Evolutionary conservation across 495 filamentous ascomycete species (phyloP).

Genomic region (Hypoxylon rickii): DNA sequence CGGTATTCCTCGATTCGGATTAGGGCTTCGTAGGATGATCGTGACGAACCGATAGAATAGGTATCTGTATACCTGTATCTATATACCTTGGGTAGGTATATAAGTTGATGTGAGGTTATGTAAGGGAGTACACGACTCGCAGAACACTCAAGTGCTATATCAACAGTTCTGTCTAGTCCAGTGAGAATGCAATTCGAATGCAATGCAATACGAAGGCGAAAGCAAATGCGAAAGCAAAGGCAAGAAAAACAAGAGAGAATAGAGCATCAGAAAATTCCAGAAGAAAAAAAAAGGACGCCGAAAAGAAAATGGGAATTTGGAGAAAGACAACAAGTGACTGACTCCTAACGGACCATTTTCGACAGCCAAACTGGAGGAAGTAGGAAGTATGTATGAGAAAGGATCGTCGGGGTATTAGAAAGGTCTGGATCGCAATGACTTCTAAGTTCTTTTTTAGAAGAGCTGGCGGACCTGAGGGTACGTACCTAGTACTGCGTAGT

Average conservation of each 20-base stretch:
- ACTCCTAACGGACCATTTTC: slow-evolving; percentile 16
- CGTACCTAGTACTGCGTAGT: too few species aligned
- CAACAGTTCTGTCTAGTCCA: background rate
- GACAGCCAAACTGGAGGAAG: slow-evolving; percentile 13
- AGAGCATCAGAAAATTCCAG: too few species aligned
- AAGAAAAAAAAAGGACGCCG: background rate
- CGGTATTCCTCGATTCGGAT: slow-evolving; percentile 26
- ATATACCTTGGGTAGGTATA: background rate
- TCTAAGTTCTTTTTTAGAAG: too few species aligned
- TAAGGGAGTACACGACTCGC: slow-evolving; percentile 3
- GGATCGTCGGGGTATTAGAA: slow-evolving; percentile 19
- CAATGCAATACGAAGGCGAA: too few species aligned
- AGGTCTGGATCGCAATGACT: slow-evolving; percentile 22
- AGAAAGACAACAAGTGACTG: slow-evolving; percentile 4
- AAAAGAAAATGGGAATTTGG: slow-evolving; percentile 12
- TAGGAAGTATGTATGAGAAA: too few species aligned
- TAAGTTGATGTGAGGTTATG: background rate
- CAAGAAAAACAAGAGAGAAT: too few species aligned
- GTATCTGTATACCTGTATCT: too few species aligned
- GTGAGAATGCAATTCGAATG: slow-evolving; percentile 4
- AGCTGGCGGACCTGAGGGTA: too few species aligned
- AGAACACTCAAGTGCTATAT: background rate
- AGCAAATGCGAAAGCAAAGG: too few species aligned
- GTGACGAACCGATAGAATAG: slow-evolving; percentile 6
- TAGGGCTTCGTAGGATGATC: slow-evolving; percentile 28